phyloP scores from a whole-genome alignment of 306 rosid species.

The Trifolium subterraneum region DNA sequence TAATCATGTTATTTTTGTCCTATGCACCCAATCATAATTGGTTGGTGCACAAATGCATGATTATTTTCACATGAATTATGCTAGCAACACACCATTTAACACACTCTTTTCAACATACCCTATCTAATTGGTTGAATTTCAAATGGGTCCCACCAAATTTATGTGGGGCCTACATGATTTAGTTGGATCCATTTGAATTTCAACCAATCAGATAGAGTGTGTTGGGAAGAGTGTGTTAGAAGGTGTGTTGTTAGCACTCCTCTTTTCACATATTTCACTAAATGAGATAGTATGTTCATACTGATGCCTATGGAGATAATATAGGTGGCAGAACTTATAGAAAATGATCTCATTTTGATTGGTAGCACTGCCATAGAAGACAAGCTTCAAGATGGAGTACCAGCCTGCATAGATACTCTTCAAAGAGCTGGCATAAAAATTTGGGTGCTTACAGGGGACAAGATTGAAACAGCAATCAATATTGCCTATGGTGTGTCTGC shows the following conservation, averaged over 20 bases:
- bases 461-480: conserved; percentile 98
- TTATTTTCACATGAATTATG: background rate
- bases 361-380: conserved; percentile 99
- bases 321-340: conserved; percentile 95
- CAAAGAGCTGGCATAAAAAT: conserved; percentile 94
- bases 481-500: conserved; percentile 84
- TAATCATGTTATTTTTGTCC: background rate
- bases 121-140: too few relatives aligned
- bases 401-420: conserved; percentile 88
- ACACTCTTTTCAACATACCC: too few relatives aligned
- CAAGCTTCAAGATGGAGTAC: conserved; percentile 99
- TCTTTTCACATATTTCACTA: conserved; percentile 2
- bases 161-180: too few relatives aligned
- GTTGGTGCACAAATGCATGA: conserved; percentile 37
- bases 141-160: too few relatives aligned
- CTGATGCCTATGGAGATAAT: conserved; percentile 45
- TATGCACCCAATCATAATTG: conserved; percentile 9
- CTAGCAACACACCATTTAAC: too few relatives aligned
- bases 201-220: too few relatives aligned
- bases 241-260: too few relatives aligned
- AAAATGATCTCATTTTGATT: conserved; percentile 79
- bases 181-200: too few relatives aligned
- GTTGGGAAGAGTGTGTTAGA: too few relatives aligned
- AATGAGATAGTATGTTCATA: background rate
- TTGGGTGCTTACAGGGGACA: conserved; percentile 98